Evolutionary conservation across 345 rosid genomes (phyloP).

Genomic region (Syzygium jambos): DNA sequence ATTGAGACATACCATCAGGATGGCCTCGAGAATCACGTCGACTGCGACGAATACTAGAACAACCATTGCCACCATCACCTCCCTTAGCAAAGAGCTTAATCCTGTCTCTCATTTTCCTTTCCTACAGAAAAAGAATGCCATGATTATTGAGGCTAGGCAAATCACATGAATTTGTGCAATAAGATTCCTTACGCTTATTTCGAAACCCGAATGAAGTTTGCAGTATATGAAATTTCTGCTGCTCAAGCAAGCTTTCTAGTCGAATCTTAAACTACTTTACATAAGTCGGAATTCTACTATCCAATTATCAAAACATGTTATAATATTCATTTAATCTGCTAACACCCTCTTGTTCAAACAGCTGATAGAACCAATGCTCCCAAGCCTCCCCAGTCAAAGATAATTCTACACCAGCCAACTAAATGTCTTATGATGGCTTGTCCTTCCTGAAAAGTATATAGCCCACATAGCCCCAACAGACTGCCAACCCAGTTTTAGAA

Average conservation of each 20-base stretch:
- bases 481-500: not conserved
- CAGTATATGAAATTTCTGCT: not conserved
- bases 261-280: not conserved
- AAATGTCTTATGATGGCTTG: not conserved
- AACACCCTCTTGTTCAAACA: not conserved
- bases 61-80: slow-evolving; percentile 66
- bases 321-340: not conserved
- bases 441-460: not conserved
- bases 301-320: not conserved
- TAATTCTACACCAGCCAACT: not conserved
- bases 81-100: slow-evolving; percentile 40
- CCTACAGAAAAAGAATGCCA: slow-evolving; percentile 21
- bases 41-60: slow-evolving; percentile 40
- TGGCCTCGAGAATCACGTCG: slow-evolving; percentile 38
- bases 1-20: slow-evolving; percentile 41
- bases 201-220: not conserved
- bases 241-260: not conserved
- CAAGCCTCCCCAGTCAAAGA: not conserved
- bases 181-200: not conserved
- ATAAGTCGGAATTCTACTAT: not conserved
- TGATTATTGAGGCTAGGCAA: not conserved
- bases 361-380: not conserved
- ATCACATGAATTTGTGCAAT: not conserved
- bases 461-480: not conserved
- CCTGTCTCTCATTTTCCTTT: slow-evolving; percentile 60